Evolutionary conservation across 2,329 filamentous ascomycete species (phyloP).

Genomic region (Leptoxyphium fumago): DNA sequence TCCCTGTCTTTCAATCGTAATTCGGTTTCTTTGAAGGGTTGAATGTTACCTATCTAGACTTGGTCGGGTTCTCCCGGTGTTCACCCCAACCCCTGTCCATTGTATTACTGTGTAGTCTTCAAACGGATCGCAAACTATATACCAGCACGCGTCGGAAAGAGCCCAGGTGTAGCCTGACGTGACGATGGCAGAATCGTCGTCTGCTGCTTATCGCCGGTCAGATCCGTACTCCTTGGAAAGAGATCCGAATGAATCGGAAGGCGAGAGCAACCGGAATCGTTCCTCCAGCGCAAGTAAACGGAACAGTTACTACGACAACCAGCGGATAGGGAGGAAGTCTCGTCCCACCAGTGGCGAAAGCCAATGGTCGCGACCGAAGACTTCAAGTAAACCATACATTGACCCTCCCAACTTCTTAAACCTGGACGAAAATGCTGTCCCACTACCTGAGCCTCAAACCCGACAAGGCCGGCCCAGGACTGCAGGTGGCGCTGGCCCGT

Average conservation of each 20-base stretch:
- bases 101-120: too few species aligned
- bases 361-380: background rate
- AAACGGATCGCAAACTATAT: too few species aligned
- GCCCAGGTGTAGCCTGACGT: too few species aligned
- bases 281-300: slow-evolving; percentile 9
- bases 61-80: too few species aligned
- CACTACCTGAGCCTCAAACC: slow-evolving; percentile 3
- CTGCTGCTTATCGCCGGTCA: background rate
- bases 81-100: too few species aligned
- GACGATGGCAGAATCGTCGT: background rate
- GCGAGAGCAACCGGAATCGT: background rate
- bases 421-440: slow-evolving; percentile 7
- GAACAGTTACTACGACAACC: slow-evolving; percentile 12
- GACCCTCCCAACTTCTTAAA: slow-evolving; percentile 8
- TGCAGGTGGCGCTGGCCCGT: background rate
- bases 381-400: background rate
- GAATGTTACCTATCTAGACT: too few species aligned
- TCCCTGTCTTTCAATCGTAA: too few species aligned
- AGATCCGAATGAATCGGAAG: slow-evolving; percentile 1
- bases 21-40: too few species aligned
- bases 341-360: slow-evolving; percentile 2
- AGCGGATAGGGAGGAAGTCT: slow-evolving; percentile 5
- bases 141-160: too few species aligned
- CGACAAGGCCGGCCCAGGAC: background rate
- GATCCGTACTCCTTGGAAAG: slow-evolving; percentile 1